Evolutionary conservation across 176 grass and related monocot species (phyloP), one percentile per base, ranked within the genome.

Genomic region (Triticum monococcum): DNA sequence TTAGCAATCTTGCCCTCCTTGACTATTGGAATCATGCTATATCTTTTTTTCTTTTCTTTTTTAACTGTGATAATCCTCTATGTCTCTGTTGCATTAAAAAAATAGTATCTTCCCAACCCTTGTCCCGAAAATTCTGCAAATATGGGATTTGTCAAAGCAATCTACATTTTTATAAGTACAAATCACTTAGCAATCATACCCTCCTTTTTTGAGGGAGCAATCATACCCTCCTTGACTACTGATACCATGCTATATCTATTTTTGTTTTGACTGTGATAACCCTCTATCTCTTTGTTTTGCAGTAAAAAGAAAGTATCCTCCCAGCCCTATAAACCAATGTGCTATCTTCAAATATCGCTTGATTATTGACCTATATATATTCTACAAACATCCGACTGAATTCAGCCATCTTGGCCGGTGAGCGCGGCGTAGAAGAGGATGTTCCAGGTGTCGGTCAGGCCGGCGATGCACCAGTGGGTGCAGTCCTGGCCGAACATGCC

Each of bases 401-500:
- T 18, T 75, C 12, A 75, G 60, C 64, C 85, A 85, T 79, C 5
- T 64, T 87, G 85, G 12, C 86, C 77, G 4, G 90, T 87, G 68
- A 94, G 85, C 59, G 95, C 93, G 52, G 91, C 91, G 68, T 90
- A 92, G 87, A 98, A 85, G 66, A 98, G 84, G 60, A 88, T 77
- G 83, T 95, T 98, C 95, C 95, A 98, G 0, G 93, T 90, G 78
- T 98, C 95, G 0, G 93, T 91, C 0, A 98, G 82, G 0, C 95
- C 95, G 14, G 91, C 89, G 87, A 98, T 12, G 73, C 95, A 98
- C 95, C 91, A 98, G 66, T 98, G 95, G 11, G 93, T 98, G 87
- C 95, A 98, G 84, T 98, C 95, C 9, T 69, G 77, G 31, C 24
- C 70, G 84, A 86, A 98, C 76, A 85, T n/a, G 32, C 91, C 89